phyloP scores from a whole-genome alignment of 2,329 filamentous ascomycete genomes.

The Aspergillus novoparasiticus region DNA sequence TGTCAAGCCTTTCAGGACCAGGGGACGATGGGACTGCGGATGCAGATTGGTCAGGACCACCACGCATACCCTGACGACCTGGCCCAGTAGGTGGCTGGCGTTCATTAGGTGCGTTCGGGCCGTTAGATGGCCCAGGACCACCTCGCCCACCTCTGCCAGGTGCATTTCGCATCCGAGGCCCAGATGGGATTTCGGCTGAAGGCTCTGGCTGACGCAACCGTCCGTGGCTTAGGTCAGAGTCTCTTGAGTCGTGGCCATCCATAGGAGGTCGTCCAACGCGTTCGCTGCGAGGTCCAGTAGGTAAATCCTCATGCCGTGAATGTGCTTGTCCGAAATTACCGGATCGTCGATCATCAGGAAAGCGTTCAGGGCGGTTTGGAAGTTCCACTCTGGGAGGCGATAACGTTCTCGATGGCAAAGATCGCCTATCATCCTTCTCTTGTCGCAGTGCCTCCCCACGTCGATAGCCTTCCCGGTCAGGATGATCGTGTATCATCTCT shows the following conservation, averaged over 20 bases:
- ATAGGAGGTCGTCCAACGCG: conserved; percentile 32
- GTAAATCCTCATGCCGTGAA: conserved; percentile 49
- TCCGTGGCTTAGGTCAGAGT: conserved; percentile 51
- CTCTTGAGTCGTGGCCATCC: conserved; percentile 38
- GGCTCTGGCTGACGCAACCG: conserved; percentile 46
- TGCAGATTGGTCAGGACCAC: conserved; percentile 34
- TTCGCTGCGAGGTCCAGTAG: conserved; percentile 56
- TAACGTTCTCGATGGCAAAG: conserved; percentile 26
- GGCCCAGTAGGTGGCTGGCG: conserved; percentile 50
- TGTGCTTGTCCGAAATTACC: conserved; percentile 27
- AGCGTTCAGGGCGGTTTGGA: conserved; percentile 40
- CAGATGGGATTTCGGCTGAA: conserved; percentile 53
- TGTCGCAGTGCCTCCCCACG: conserved; percentile 31
- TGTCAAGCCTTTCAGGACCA: conserved; percentile 36
- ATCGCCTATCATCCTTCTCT: conserved; percentile 38
- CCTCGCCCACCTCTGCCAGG: conserved; percentile 43
- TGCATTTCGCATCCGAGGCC: conserved; percentile 52
- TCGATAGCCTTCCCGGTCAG: conserved; percentile 35
- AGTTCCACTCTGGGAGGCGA: conserved; percentile 34
- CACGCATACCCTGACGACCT: conserved; percentile 40
- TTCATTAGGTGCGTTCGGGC: conserved; percentile 31
- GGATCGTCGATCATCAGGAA: conserved; percentile 39
- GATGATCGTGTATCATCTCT: conserved; percentile 37
- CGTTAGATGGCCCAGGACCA: conserved; percentile 25
- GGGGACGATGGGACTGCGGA: conserved; percentile 35